Evolutionary conservation across 345 rosid genomes (phyloP).

Genomic region (Populus deltoides): DNA sequence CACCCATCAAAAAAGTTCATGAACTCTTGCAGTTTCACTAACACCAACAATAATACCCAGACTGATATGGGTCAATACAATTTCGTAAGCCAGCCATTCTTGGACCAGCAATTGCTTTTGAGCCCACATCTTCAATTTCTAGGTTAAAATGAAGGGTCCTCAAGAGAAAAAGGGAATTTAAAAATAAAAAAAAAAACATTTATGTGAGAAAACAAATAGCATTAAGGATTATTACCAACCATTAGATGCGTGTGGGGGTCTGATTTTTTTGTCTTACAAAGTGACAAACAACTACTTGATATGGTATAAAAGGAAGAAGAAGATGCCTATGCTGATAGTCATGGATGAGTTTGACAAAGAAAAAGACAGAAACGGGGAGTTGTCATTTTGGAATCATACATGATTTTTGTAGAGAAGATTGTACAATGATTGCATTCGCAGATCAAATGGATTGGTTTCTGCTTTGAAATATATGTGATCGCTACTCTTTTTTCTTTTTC

Average conservation of each 20-base stretch:
- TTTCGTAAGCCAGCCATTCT: conserved; percentile 43
- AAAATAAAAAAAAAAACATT: background rate
- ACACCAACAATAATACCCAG: conserved; percentile 27
- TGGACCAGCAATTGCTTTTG: conserved; percentile 51
- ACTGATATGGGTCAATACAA: conserved; percentile 40
- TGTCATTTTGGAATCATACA: conserved; percentile 7
- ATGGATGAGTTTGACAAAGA: background rate
- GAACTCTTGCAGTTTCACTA: conserved; percentile 48
- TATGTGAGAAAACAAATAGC: background rate
- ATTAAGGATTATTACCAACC: background rate
- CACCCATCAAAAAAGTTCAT: conserved; percentile 46
- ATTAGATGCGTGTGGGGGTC: background rate
- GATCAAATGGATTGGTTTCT: background rate
- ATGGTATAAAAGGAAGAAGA: background rate
- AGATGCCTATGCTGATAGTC: conserved; percentile 13
- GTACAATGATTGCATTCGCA: conserved; percentile 1
- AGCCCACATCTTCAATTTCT: conserved; percentile 56
- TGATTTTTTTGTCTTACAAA: conserved; percentile 7
- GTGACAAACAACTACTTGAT: conserved; percentile 9
- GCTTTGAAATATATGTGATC: background rate
- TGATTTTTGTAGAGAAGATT: conserved; percentile 14
- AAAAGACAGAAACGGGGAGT: background rate
- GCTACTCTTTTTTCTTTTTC: background rate
- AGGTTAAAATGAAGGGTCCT: conserved; percentile 30
- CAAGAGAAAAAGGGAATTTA: too few relatives aligned